Percentiles rank a stretch among this genome's conserved stretches.
phyloP scores from a whole-genome alignment of 495 filamentous ascomycete genomes.

The Baudoinia panamericana region DNA sequence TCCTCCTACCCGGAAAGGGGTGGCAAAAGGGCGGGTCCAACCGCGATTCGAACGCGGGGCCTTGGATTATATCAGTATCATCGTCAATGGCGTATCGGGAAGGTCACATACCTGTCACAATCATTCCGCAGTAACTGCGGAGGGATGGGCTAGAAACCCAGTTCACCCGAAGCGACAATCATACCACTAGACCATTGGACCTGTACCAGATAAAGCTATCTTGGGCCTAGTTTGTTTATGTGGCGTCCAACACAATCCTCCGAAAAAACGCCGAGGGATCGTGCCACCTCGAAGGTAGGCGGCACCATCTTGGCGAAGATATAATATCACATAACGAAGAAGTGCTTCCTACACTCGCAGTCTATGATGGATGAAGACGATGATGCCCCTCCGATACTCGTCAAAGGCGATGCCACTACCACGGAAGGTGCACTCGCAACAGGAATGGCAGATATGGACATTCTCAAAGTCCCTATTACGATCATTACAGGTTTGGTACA shows the following conservation, averaged over 20 bases:
- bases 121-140: no score
- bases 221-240: no score
- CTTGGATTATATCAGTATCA: no score
- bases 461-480: constrained; percentile 75
- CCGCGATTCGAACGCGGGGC: constrained; percentile 9
- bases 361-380: constrained; percentile 38
- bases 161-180: constrained; percentile 13
- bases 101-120: constrained; percentile 4
- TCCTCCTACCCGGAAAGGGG: no score
- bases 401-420: constrained; percentile 27
- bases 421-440: constrained; percentile 18
- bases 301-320: no score
- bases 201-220: not conserved
- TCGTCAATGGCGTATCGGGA: not conserved
- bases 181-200: constrained; percentile 5
- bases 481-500: constrained; percentile 79
- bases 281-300: no score
- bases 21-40: not conserved
- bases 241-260: no score
- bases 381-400: constrained; percentile 58
- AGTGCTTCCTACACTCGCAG: not conserved
- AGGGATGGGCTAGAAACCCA: not conserved
- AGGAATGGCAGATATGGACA: constrained; percentile 35
- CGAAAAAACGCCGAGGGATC: no score
- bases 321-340: no score